Percentiles rank a stretch among this genome's conserved stretches.
phyloP scores from a whole-genome alignment of 257 asterid genomes.

The Petunia secreta region DNA sequence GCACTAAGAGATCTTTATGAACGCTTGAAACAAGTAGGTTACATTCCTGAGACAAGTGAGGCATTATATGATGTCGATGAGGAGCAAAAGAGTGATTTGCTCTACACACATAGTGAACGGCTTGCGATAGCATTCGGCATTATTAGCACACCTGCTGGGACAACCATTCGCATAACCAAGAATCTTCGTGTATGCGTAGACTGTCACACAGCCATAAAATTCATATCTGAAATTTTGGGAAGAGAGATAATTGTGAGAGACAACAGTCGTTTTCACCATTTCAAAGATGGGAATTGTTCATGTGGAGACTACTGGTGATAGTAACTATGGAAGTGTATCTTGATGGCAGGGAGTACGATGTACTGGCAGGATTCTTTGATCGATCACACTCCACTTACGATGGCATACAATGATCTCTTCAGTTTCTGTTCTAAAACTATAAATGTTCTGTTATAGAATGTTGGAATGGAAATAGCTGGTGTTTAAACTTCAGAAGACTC shows the following conservation, averaged over 20 bases:
- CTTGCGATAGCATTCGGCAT: slow-evolving; percentile 65
- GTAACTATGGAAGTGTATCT: background rate
- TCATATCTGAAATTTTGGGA: slow-evolving; percentile 54
- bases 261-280: slow-evolving; percentile 59
- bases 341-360: background rate
- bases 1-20: slow-evolving; percentile 55
- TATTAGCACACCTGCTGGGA: slow-evolving; percentile 58
- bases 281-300: slow-evolving; percentile 61
- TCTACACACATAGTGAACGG: slow-evolving; percentile 59
- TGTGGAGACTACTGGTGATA: slow-evolving; percentile 73
- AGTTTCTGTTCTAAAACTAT: background rate
- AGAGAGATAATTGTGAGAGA: slow-evolving; percentile 69
- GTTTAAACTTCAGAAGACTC: background rate
- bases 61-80: slow-evolving; percentile 68
- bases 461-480: background rate
- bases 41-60: slow-evolving; percentile 53
- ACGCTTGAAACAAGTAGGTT: slow-evolving; percentile 55
- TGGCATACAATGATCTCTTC: background rate
- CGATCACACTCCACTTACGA: background rate
- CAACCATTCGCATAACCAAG: slow-evolving; percentile 60
- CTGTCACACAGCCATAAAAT: slow-evolving; percentile 64
- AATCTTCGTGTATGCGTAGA: slow-evolving; percentile 72
- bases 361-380: background rate
- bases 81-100: slow-evolving; percentile 51
- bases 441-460: background rate